Percentiles rank a stretch among this genome's conserved stretches.
Evolutionary conservation across 2,329 filamentous ascomycete species (phyloP).

Genomic region (Diatrype stigma): DNA sequence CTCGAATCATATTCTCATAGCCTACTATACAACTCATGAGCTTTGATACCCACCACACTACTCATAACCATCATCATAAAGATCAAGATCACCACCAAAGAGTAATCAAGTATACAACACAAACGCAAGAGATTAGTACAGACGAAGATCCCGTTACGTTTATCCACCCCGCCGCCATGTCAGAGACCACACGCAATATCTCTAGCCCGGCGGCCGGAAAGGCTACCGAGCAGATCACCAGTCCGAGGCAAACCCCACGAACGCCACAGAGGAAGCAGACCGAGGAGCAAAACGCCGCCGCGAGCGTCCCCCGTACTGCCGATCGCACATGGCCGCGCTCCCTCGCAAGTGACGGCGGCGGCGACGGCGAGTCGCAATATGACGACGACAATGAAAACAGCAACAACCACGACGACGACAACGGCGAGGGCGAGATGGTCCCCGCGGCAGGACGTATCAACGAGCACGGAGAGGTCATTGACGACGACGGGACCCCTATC

Average conservation of each 20-base stretch:
- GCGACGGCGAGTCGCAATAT: not conserved
- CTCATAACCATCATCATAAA: slow-evolving; percentile 10
- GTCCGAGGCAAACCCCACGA: not conserved
- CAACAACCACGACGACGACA: slow-evolving; percentile 10
- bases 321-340: slow-evolving; percentile 21
- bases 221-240: slow-evolving; percentile 8
- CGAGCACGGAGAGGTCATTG: slow-evolving; percentile 51
- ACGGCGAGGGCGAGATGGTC: slow-evolving; percentile 30
- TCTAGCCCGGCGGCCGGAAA: slow-evolving; percentile 10
- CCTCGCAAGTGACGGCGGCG: slow-evolving; percentile 19
- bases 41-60: slow-evolving; percentile 7
- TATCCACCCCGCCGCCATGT: slow-evolving; percentile 27
- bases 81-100: slow-evolving; percentile 2
- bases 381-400: not conserved
- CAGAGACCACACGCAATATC: slow-evolving; percentile 11
- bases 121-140: slow-evolving; percentile 16
- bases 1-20: not conserved
- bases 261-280: not conserved
- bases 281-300: too few relatives aligned
- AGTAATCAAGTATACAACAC: slow-evolving; percentile 15
- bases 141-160: slow-evolving; percentile 19
- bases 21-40: slow-evolving; percentile 10
- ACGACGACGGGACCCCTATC: slow-evolving; percentile 48
- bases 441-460: slow-evolving; percentile 40
- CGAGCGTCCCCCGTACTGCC: too few relatives aligned